Evolutionary conservation across 1,284 basidiomycete species (phyloP).

Genomic region (Flammula alnicola): DNA sequence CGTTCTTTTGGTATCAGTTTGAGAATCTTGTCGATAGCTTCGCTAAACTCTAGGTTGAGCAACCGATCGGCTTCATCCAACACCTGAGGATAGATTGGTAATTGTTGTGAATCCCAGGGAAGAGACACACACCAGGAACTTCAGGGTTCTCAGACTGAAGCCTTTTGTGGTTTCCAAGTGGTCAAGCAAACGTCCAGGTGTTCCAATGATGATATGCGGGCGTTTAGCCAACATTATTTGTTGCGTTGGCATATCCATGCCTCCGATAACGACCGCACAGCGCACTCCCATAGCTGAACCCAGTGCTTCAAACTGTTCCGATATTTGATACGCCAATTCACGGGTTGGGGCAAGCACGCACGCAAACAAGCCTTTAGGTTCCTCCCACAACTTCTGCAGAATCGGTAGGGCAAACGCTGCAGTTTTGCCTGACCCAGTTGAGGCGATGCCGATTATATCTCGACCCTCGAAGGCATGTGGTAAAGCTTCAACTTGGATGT

Average conservation of each 20-base stretch:
- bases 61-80: conserved; percentile 98
- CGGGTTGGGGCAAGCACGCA: conserved; percentile 95
- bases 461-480: conserved; percentile 90
- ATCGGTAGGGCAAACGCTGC: conserved; percentile 98
- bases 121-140: conserved; percentile 78
- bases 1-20: conserved; percentile 95
- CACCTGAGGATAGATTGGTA: conserved; percentile 55
- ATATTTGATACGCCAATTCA: conserved; percentile 98
- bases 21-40: conserved; percentile 96
- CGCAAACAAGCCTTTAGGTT: conserved; percentile 93
- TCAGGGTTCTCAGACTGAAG: conserved; percentile 86
- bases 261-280: conserved; percentile 92
- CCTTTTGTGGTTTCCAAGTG: conserved; percentile 99
- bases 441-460: conserved; percentile 97
- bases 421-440: conserved; percentile 98
- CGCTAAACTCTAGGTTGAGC: conserved; percentile 97
- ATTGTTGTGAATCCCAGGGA: conserved; percentile 2
- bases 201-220: conserved; percentile 97
- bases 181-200: conserved; percentile 93
- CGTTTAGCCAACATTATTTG: conserved; percentile 92
- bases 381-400: conserved; percentile 95
- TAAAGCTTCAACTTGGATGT: conserved; percentile 90
- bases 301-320: conserved; percentile 93
- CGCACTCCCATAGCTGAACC: conserved; percentile 95
- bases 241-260: conserved; percentile 94